These are phyloP conservation scores for Symbiodinium natans DNA, from an alignment of 73 alveolate species.

Conservation along the genomic window DNA sequence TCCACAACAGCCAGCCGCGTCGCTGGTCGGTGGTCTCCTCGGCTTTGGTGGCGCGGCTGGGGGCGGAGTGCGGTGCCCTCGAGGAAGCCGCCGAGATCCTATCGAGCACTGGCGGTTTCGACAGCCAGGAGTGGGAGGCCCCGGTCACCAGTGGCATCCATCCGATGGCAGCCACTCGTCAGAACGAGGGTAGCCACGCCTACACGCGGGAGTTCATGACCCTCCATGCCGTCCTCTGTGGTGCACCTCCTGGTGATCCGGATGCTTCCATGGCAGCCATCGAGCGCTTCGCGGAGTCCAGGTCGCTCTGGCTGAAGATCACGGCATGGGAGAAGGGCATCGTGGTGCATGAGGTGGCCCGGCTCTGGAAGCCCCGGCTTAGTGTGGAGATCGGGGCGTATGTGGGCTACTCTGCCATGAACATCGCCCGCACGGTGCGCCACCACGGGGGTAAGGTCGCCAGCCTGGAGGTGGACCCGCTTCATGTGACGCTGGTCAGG, in stretches of 20 bases:
- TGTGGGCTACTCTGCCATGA: conserved; percentile 91
- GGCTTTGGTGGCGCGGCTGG: conserved; percentile 62
- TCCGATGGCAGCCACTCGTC: conserved; percentile 87
- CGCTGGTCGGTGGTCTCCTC: conserved; percentile 39
- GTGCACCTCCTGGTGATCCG: conserved; percentile 67
- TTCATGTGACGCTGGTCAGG: conserved; percentile 72
- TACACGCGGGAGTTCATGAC: conserved; percentile 92
- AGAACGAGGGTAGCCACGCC: conserved; percentile 83
- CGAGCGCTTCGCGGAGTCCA: conserved; percentile 77
- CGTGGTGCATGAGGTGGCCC: conserved; percentile 47
- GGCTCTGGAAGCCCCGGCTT: not conserved
- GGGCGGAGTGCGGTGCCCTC: conserved; percentile 11
- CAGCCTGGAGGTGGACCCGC: conserved; percentile 76
- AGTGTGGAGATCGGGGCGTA: conserved; percentile 73
- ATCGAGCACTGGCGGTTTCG: not conserved
- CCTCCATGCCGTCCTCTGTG: conserved; percentile 72
- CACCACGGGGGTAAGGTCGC: conserved; percentile 58
- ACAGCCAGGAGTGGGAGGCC: conserved; percentile 45
- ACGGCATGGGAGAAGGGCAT: conserved; percentile 91
- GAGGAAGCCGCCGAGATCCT: conserved; percentile 53
- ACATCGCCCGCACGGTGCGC: conserved; percentile 54
- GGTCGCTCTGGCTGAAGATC: conserved; percentile 82
- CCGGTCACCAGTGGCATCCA: conserved; percentile 89
- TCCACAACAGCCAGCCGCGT: not conserved
- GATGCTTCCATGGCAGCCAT: conserved; percentile 86